phyloP scores from a whole-genome alignment of 176 grass and related monocot genomes.

The Alopecurus myosuroides region DNA sequence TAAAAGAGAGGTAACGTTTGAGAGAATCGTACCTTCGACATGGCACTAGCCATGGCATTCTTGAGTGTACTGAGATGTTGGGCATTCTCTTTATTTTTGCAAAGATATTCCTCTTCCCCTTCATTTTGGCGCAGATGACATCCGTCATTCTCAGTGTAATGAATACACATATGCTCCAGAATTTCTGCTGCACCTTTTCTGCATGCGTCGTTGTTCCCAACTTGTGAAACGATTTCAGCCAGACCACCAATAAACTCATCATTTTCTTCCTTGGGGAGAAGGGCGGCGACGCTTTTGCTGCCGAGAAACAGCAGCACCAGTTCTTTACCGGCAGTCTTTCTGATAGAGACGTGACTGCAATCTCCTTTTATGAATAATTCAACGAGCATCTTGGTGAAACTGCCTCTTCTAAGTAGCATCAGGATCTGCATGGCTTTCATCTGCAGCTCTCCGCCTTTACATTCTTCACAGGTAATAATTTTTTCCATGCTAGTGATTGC shows the following conservation, averaged over 20 bases:
- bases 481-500: neutral
- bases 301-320: neutral
- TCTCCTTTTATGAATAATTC: neutral
- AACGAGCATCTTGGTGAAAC: neutral
- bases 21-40: neutral
- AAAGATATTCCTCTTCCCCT: too few species aligned
- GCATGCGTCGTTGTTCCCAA: neutral
- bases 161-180: neutral
- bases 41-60: neutral
- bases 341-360: neutral
- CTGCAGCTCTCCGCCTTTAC: neutral
- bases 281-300: neutral
- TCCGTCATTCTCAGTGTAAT: neutral
- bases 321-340: neutral
- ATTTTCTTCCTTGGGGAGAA: neutral
- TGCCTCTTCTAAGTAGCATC: neutral
- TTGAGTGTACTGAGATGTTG: neutral
- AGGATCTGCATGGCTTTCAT: neutral
- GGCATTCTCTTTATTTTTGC: neutral
- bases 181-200: neutral
- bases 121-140: too few species aligned
- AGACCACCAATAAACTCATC: neutral
- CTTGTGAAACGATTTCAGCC: neutral
- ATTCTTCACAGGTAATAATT: neutral
- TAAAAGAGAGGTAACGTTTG: too few species aligned